phyloP scores from a whole-genome alignment of 164 flowering plant genomes.

The Dillenia turbinata region DNA sequence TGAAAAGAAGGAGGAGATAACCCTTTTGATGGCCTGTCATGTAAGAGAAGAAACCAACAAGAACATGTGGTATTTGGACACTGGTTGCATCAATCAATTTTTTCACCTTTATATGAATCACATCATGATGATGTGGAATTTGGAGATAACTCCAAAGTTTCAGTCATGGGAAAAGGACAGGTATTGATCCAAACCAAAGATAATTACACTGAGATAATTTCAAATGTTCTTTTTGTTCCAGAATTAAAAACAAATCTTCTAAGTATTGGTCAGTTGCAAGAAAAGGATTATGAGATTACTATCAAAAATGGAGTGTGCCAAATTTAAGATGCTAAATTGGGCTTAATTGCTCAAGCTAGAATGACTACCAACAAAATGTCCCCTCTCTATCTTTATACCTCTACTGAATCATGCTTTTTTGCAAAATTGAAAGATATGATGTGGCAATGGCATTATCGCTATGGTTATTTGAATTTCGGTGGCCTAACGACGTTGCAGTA shows the following conservation, averaged over 20 bases:
- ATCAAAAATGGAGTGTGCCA: slow-evolving; percentile 2
- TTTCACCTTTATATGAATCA: slow-evolving; percentile 9
- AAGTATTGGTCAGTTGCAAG: slow-evolving; percentile 1
- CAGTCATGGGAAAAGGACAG: slow-evolving; percentile 9
- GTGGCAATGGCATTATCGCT: slow-evolving; percentile 3
- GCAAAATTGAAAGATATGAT: slow-evolving; percentile 2
- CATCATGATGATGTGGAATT: slow-evolving; percentile 2
- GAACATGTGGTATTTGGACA: slow-evolving; percentile 12
- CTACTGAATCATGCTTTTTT: neutral
- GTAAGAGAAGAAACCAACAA: neutral
- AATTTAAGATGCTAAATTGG: neutral
- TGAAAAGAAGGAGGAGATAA: slow-evolving; percentile 5
- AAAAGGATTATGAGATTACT: neutral
- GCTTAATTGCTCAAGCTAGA: neutral
- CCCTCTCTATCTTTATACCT: slow-evolving; percentile 6
- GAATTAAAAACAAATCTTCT: neutral
- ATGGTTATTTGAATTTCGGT: slow-evolving; percentile 6
- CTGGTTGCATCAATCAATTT: slow-evolving; percentile 8
- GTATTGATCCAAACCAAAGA: slow-evolving; percentile 11
- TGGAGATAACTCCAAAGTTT: slow-evolving; percentile 1
- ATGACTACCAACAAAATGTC: slow-evolving; percentile 10
- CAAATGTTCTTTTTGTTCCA: slow-evolving; percentile 10
- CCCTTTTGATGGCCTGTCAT: slow-evolving; percentile 5
- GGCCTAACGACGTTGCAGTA: neutral
- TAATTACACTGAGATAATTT: slow-evolving; percentile 10